These are phyloP conservation scores for Truncatella angustata DNA, from an alignment of 2,329 filamentous ascomycete species.

Conservation along the genomic window DNA sequence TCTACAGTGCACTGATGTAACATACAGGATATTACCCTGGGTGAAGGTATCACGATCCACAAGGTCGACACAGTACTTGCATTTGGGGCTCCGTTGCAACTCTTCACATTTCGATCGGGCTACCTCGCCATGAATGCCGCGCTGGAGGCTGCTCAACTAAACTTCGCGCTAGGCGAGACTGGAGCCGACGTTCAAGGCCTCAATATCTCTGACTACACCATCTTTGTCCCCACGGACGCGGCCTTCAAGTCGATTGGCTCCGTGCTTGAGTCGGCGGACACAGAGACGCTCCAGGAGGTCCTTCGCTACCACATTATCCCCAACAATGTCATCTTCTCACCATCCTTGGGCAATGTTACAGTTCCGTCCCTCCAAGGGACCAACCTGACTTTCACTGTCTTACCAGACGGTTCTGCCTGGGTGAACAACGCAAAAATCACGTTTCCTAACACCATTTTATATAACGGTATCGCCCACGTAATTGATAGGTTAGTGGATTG, in stretches of 20 bases:
- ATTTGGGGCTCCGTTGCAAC: conserved; percentile 28
- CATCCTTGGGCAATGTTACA: conserved; percentile 24
- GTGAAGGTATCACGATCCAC: conserved; percentile 27
- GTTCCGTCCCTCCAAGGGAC: conserved; percentile 21
- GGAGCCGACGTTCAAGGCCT: conserved; percentile 16
- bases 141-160: conserved; percentile 23
- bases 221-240: conserved; percentile 26
- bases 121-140: conserved; percentile 28
- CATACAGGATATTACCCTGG: conserved; percentile 26
- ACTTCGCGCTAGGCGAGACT: conserved; percentile 23
- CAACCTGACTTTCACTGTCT: conserved; percentile 27
- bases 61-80: conserved; percentile 26
- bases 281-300: conserved; percentile 24
- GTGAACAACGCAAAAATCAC: conserved; percentile 31
- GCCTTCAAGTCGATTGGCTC: conserved; percentile 29
- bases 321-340: conserved; percentile 28
- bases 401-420: conserved; percentile 26
- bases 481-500: conserved; percentile 25
- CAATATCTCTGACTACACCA: conserved; percentile 30
- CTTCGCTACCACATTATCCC: conserved; percentile 30
- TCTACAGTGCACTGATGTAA: background rate
- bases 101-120: conserved; percentile 26
- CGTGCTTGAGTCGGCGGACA: conserved; percentile 20
- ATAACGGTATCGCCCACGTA: conserved; percentile 30
- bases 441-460: conserved; percentile 27